Conservation (phyloP, 768 basidiomycete genomes). For the Phaeotremella fagi region DNA sequence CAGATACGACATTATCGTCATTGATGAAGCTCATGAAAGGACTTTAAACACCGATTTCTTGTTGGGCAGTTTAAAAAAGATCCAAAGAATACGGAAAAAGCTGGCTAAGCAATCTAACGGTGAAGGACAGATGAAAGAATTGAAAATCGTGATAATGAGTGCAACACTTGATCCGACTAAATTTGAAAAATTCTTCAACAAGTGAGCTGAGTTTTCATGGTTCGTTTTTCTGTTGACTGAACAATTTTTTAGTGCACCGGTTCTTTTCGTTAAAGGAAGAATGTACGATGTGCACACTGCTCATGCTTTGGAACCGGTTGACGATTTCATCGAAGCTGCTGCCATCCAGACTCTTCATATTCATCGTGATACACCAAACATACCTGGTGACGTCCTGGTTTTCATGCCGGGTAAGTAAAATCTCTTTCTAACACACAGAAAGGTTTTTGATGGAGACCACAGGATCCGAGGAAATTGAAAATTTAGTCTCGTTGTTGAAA, state of each 20-base stretch:
- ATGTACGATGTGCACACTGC: slow-evolving; percentile 85
- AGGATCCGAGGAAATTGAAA: slow-evolving; percentile 97
- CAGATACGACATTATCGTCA: slow-evolving; percentile 78
- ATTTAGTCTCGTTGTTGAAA: slow-evolving; percentile 68
- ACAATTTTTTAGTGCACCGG: slow-evolving; percentile 61
- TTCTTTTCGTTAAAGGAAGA: slow-evolving; percentile 86
- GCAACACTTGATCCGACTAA: slow-evolving; percentile 94
- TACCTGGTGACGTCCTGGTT: slow-evolving; percentile 75
- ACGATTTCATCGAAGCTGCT: slow-evolving; percentile 83
- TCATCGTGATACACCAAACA: slow-evolving; percentile 65
- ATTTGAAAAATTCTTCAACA: slow-evolving; percentile 79
- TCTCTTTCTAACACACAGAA: neutral
- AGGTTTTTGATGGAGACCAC: slow-evolving; percentile 1
- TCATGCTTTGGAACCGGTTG: slow-evolving; percentile 63
- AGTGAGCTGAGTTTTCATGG: slow-evolving; percentile 55
- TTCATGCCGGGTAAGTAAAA: slow-evolving; percentile 71
- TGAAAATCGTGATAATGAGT: slow-evolving; percentile 95
- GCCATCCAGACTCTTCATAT: slow-evolving; percentile 89
- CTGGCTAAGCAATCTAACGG: slow-evolving; percentile 8
- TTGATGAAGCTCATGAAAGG: slow-evolving; percentile 97
- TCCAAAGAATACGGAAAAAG: slow-evolving; percentile 63
- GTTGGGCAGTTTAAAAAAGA: slow-evolving; percentile 81
- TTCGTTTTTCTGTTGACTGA: too few relatives aligned
- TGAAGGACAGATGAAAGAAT: slow-evolving; percentile 57
- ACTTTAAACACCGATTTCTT: slow-evolving; percentile 89